Base-by-base conservation (phyloP, 2,329 filamentous ascomycete species). In the Epichloe sylvatica region DNA sequence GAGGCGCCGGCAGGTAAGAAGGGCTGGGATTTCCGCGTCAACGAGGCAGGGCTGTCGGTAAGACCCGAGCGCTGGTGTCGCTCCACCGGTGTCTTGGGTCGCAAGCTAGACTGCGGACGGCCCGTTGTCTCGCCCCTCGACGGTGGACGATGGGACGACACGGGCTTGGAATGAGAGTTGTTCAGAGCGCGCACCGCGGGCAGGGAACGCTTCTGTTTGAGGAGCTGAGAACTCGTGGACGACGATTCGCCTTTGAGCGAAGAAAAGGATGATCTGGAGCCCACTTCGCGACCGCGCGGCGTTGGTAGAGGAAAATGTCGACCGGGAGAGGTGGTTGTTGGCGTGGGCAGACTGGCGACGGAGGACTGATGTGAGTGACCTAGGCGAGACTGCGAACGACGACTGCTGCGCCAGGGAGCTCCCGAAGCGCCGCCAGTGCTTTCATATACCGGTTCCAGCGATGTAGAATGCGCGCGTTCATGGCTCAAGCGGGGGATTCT, bases 391-490 rank as follows among this genome's bases (percentile, higher is more conserved):
- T 80, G 77, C 40, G 84, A 79, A 55, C 81, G 74, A 50, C 80
- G 76, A 55, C 73, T 73, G 40, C 19, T 45, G 15, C 70, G 69
- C 52, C 75, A 78, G 40, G 74, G 70, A 47, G 73, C 70, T 45
- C 85, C 77, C 19, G 86, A 80, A 4, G 82, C 87, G 47, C 90
- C 89, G 55, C 82, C 87, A 46, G 89, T 89, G 55, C 82, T 89
- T 67, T 97, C 91, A 38, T 88, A 94, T 5, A 97, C 89, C 21
- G 91, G 89, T 62, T 94, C 91, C n/a, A 97, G 75, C 17, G 84
- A 83, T 11, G 66, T 68, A 8, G 85, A 85, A 56, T 80, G 78
- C 5, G 82, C 78, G 48, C 84, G 76, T 60, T 87, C 84, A 64
- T 86, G 82, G 52, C 74, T 75, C 36, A 90, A 84, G 47, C 89